Evolutionary conservation across 139 green algal genomes (phyloP).

Genomic region (Nannochloris sp.): DNA sequence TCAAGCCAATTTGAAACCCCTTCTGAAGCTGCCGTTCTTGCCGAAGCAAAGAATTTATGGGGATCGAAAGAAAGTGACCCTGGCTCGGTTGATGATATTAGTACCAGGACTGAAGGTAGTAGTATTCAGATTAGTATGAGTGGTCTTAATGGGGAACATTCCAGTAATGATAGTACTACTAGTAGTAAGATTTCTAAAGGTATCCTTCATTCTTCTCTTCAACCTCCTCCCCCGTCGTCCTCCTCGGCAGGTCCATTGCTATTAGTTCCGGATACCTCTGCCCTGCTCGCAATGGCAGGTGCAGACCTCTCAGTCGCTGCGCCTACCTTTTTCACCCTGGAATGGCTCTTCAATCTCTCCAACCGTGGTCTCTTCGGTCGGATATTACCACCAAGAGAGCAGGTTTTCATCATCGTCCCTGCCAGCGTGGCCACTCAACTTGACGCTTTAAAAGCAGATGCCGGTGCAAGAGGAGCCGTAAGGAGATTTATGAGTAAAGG

Average conservation of each 20-base stretch:
- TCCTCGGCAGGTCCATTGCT: constrained; percentile 46
- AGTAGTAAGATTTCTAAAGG: neutral
- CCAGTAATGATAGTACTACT: neutral
- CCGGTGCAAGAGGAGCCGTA: constrained; percentile 5
- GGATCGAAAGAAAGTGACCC: too few species aligned
- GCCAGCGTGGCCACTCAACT: constrained; percentile 70
- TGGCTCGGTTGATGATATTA: too few species aligned
- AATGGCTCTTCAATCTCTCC: constrained; percentile 32
- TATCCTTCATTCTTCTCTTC: too few species aligned
- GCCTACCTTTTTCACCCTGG: constrained; percentile 16
- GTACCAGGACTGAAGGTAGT: too few species aligned
- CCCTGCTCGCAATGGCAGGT: constrained; percentile 63
- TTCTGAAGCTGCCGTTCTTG: constrained; percentile 31
- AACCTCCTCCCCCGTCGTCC: neutral
- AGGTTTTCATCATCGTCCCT: constrained; percentile 50
- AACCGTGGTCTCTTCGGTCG: constrained; percentile 47
- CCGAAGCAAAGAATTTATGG: constrained; percentile 23
- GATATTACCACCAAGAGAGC: constrained; percentile 33
- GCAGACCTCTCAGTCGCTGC: constrained; percentile 7
- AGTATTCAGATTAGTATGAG: too few species aligned
- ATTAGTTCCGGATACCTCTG: constrained; percentile 66
- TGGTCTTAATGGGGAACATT: constrained; percentile 7
- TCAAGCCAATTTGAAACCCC: constrained; percentile 34
- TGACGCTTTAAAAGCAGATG: constrained; percentile 59
- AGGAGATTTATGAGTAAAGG: constrained; percentile 42